Evolutionary conservation across 805 yeast species (phyloP).

Genomic region (Suhomyces canberraensis): DNA sequence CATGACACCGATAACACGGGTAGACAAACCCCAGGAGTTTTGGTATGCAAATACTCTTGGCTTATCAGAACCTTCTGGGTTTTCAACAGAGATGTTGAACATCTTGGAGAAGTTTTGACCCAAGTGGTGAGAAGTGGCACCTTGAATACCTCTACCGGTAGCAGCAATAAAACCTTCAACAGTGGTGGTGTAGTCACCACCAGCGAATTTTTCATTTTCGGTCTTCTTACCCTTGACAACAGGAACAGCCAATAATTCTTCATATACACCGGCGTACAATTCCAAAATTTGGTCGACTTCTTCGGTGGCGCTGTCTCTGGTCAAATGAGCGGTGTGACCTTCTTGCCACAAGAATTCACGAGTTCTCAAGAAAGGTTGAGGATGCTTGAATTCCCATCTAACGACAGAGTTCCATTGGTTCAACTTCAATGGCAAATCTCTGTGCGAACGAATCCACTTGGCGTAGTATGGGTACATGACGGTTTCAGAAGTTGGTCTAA

Average conservation of each 20-base stretch:
- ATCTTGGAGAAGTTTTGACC: constrained; percentile 98
- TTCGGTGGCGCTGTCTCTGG: constrained; percentile 70
- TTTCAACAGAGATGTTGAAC: constrained; percentile 94
- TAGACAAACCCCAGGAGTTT: constrained; percentile 98
- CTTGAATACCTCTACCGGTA: constrained; percentile 99
- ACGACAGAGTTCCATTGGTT: constrained; percentile 99
- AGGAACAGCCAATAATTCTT: constrained; percentile 94
- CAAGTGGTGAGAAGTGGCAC: constrained; percentile 96
- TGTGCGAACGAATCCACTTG: constrained; percentile 97
- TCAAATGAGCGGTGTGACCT: constrained; percentile 97
- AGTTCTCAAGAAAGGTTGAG: constrained; percentile 98
- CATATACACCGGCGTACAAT: constrained; percentile 79
- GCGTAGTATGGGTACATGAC: constrained; percentile 99
- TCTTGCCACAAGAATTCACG: constrained; percentile 99
- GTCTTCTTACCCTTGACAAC: constrained; percentile 94
- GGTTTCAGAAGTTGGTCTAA: constrained; percentile 98
- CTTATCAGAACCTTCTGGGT: constrained; percentile 86
- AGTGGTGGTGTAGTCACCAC: constrained; percentile 94
- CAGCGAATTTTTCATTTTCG: constrained; percentile 97
- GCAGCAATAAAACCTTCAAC: constrained; percentile 96
- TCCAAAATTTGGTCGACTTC: constrained; percentile 88
- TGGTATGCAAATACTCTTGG: constrained; percentile 89
- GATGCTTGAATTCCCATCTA: constrained; percentile 99
- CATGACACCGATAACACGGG: constrained; percentile 99
- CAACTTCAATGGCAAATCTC: constrained; percentile 93